phyloP scores from a whole-genome alignment of 164 flowering plant genomes.

The Vitis riparia region DNA sequence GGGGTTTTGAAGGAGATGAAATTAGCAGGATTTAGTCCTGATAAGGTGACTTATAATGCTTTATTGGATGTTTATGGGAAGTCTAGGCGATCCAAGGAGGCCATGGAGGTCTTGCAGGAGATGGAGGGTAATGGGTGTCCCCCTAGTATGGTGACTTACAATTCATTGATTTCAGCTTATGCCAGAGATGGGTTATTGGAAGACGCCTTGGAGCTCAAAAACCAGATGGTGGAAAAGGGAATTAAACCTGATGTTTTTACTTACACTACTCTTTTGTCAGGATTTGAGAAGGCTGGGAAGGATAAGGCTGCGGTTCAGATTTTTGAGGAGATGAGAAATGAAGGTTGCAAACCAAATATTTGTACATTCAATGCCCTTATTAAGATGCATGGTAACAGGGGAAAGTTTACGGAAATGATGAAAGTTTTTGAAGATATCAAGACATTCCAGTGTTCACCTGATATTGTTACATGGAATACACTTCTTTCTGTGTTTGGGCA shows the following conservation, averaged over 20 bases:
- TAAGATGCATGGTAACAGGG: constrained; percentile 88
- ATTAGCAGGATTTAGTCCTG: constrained; percentile 60
- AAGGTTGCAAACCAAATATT: constrained; percentile 80
- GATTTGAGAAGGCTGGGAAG: constrained; percentile 88
- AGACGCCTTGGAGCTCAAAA: constrained; percentile 73
- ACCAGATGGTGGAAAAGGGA: constrained; percentile 65
- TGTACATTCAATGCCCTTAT: constrained; percentile 91
- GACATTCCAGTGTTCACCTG: constrained; percentile 55
- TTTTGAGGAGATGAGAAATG: constrained; percentile 76
- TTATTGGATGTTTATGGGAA: constrained; percentile 92
- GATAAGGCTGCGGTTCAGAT: constrained; percentile 73
- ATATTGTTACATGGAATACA: constrained; percentile 95
- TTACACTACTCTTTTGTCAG: constrained; percentile 85
- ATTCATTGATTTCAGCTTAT: constrained; percentile 82
- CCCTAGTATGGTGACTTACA: constrained; percentile 81
- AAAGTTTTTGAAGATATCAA: constrained; percentile 75
- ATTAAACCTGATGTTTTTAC: constrained; percentile 86
- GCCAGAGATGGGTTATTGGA: constrained; percentile 77
- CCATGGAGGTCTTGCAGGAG: constrained; percentile 67
- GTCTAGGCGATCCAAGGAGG: constrained; percentile 74
- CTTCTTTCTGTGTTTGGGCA: constrained; percentile 88
- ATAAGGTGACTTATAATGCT: constrained; percentile 91
- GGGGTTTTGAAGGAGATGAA: constrained; percentile 79
- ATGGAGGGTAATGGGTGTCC: constrained; percentile 74
- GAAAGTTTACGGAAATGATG: constrained; percentile 87